phyloP scores from a whole-genome alignment of 2,329 filamentous ascomycete species.

The Diaporthe velutina region DNA sequence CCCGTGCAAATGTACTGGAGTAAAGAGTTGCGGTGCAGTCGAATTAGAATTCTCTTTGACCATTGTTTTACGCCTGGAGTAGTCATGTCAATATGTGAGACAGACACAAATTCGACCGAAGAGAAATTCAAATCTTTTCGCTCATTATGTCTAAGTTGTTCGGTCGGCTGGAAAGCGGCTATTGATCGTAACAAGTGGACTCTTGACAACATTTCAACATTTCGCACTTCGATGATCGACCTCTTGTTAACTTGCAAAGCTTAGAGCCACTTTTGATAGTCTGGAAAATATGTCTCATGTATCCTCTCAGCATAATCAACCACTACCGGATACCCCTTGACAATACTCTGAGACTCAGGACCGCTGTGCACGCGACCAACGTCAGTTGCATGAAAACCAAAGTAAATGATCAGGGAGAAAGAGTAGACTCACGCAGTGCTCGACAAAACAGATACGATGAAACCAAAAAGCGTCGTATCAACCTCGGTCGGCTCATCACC shows the following conservation, averaged over 20 bases:
- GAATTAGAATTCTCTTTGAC: fast-evolving
- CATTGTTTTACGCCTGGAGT: neutral
- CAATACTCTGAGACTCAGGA: conserved; percentile 59
- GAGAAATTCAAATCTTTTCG: neutral
- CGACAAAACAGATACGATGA: conserved; percentile 65
- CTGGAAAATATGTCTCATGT: conserved; percentile 68
- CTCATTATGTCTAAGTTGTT: neutral
- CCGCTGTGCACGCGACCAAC: conserved; percentile 52
- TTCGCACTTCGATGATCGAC: neutral
- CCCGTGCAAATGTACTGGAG: no score
- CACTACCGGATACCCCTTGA: conserved; percentile 61
- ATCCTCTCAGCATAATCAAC: conserved; percentile 70
- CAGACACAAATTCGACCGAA: neutral
- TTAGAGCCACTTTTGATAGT: conserved; percentile 61
- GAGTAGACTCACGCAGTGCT: conserved; percentile 63
- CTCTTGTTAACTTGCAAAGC: neutral
- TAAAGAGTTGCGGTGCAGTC: neutral
- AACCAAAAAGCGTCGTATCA: conserved; percentile 70
- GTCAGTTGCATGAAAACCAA: conserved; percentile 30
- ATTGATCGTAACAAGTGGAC: no score
- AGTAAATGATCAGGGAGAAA: neutral
- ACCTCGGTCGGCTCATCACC: conserved; percentile 66
- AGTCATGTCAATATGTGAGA: neutral
- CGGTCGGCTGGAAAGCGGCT: neutral
- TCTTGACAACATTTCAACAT: neutral